A percentile compares a stretch with the other conserved stretches of the same genome.
Conservation (phyloP, 225 moss, liverwort and hornwort genomes). For the Climacium dendroides region DNA sequence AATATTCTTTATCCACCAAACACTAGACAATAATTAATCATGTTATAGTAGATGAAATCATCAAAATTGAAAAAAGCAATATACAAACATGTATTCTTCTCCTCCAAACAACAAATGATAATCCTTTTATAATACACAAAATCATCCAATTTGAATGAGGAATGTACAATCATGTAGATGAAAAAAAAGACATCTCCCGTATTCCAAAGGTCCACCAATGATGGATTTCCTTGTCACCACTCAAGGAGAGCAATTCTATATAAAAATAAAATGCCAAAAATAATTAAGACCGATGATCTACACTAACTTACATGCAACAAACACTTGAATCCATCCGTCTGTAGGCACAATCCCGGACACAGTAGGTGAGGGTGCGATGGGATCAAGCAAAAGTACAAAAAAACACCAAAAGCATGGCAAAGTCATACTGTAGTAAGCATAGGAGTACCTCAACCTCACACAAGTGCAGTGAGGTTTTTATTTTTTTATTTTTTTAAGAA, state of each 20-base stretch:
- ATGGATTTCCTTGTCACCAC: background rate
- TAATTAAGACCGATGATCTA: background rate
- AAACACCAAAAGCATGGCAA: background rate
- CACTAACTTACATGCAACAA: background rate
- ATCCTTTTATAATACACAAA: too few relatives aligned
- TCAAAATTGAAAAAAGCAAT: background rate
- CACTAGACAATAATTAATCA: background rate
- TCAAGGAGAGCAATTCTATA: background rate
- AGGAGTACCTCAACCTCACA: background rate
- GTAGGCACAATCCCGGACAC: background rate
- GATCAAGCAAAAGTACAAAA: background rate
- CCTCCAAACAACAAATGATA: too few relatives aligned
- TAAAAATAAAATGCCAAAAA: background rate
- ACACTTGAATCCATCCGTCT: background rate
- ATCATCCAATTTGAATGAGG: too few relatives aligned
- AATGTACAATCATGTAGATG: background rate
- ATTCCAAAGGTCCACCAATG: too few relatives aligned
- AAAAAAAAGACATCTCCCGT: too few relatives aligned
- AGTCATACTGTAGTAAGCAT: background rate
- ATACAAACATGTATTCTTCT: too few relatives aligned
- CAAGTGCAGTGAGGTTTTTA: too few relatives aligned
- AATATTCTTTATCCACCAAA: background rate
- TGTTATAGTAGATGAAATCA: background rate
- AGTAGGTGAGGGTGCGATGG: background rate
- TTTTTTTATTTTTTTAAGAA: too few relatives aligned